Conservation (phyloP, 805 yeast species). For the Yamadazyma kitorensis region DNA sequence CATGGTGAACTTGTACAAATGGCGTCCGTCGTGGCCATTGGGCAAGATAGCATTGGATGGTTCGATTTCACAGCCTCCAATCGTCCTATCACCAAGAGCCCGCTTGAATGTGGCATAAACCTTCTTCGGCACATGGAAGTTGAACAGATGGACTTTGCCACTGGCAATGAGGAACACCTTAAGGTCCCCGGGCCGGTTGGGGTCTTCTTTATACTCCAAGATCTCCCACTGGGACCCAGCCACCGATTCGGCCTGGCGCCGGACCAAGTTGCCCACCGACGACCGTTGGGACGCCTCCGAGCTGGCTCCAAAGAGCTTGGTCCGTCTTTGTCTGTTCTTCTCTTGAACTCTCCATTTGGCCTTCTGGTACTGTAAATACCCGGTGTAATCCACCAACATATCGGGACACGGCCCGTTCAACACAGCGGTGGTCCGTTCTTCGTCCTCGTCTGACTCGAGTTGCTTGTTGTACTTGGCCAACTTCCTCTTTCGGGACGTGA, state of each 20-base stretch:
- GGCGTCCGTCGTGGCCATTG: slow-evolving; percentile 53
- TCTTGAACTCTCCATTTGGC: slow-evolving; percentile 82
- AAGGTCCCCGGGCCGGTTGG: slow-evolving; percentile 65
- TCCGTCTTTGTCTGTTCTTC: slow-evolving; percentile 69
- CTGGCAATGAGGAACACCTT: slow-evolving; percentile 68
- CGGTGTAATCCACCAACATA: slow-evolving; percentile 62
- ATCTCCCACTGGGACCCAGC: slow-evolving; percentile 85
- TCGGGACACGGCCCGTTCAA: slow-evolving; percentile 60
- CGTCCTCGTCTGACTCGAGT: slow-evolving; percentile 37
- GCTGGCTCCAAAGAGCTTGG: slow-evolving; percentile 72
- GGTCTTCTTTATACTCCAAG: slow-evolving; percentile 61
- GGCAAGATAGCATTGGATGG: slow-evolving; percentile 66
- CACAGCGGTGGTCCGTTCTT: slow-evolving; percentile 47
- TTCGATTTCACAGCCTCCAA: slow-evolving; percentile 54
- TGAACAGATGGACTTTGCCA: slow-evolving; percentile 69
- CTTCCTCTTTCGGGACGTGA: slow-evolving; percentile 46
- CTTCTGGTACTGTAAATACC: slow-evolving; percentile 72
- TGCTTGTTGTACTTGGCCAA: slow-evolving; percentile 13
- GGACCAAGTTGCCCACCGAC: slow-evolving; percentile 64
- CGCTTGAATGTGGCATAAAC: slow-evolving; percentile 66
- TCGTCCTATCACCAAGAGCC: slow-evolving; percentile 30
- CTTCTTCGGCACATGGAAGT: slow-evolving; percentile 70
- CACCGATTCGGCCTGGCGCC: slow-evolving; percentile 74
- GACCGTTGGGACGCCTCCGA: slow-evolving; percentile 52
- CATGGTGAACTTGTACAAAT: slow-evolving; percentile 63